Conservation (phyloP, 495 filamentous ascomycete species). For the Penicillium samsonianum region DNA sequence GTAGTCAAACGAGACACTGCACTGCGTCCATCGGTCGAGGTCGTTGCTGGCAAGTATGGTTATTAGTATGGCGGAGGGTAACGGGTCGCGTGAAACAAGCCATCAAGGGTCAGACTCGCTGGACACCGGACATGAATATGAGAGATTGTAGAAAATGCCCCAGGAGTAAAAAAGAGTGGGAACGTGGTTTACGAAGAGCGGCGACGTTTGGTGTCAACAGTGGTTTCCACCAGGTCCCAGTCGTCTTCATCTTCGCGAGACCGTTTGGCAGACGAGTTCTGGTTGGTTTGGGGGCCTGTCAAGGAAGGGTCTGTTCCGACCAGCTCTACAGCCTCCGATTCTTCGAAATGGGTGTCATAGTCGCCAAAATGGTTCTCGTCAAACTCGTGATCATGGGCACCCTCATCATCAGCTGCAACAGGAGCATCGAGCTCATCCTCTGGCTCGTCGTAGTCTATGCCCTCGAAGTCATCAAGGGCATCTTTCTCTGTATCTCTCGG, state of each 20-base stretch:
- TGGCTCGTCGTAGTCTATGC: constrained; percentile 16
- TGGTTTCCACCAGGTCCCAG: constrained; percentile 25
- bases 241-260: constrained; percentile 39
- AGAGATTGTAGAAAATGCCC: neutral
- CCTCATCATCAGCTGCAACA: constrained; percentile 3
- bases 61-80: constrained; percentile 16
- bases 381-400: constrained; percentile 20
- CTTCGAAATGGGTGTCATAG: constrained; percentile 23
- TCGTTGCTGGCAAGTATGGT: constrained; percentile 19
- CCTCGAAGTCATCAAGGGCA: constrained; percentile 27
- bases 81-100: neutral
- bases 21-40: constrained; percentile 4
- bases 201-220: constrained; percentile 31
- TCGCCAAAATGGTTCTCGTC: constrained; percentile 27
- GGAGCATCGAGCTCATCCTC: constrained; percentile 15
- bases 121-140: constrained; percentile 2
- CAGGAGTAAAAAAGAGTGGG: neutral
- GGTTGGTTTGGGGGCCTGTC: constrained; percentile 23
- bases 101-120: neutral
- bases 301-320: constrained; percentile 24
- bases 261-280: constrained; percentile 29
- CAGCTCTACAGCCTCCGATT: constrained; percentile 22
- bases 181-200: constrained; percentile 28
- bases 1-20: neutral
- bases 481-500: constrained; percentile 18